phyloP scores from a whole-genome alignment of 1,284 basidiomycete species.

The Ceratobasidium sp. region DNA sequence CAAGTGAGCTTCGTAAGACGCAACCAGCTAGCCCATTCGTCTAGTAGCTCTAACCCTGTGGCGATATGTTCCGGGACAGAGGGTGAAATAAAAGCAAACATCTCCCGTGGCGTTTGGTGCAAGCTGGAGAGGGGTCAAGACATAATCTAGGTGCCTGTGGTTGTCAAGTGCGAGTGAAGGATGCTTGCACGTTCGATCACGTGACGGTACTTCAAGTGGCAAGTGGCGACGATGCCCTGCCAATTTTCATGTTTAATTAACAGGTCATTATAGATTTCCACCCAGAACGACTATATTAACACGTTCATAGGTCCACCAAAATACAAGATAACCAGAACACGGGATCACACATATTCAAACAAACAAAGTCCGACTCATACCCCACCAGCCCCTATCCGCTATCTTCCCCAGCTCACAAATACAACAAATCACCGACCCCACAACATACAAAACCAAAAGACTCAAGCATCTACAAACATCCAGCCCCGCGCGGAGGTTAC shows the following conservation, averaged over 20 bases:
- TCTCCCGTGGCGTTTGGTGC: too few species aligned
- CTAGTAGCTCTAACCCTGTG: too few species aligned
- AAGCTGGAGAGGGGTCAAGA: too few species aligned
- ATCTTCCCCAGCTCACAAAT: constrained; percentile 5
- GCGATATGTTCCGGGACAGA: too few species aligned
- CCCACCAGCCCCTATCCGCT: constrained; percentile 13
- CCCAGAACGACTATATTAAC: too few species aligned
- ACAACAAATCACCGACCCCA: too few species aligned
- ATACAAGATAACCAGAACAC: not conserved
- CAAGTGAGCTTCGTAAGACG: too few species aligned
- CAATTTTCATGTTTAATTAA: too few species aligned
- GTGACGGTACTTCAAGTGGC: not conserved
- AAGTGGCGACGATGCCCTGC: not conserved
- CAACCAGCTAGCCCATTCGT: too few species aligned
- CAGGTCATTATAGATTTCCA: too few species aligned
- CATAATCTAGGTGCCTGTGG: not conserved
- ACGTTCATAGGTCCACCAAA: not conserved
- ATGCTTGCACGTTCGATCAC: not conserved
- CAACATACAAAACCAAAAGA: not conserved
- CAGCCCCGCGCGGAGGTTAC: constrained; percentile 18
- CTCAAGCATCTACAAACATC: not conserved
- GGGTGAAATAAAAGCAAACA: too few species aligned
- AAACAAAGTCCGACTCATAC: constrained; percentile 6
- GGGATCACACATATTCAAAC: too few species aligned
- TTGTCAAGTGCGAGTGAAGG: not conserved